Conservation (phyloP, 2,329 filamentous ascomycete genomes). For the Monosporascus sp. region DNA sequence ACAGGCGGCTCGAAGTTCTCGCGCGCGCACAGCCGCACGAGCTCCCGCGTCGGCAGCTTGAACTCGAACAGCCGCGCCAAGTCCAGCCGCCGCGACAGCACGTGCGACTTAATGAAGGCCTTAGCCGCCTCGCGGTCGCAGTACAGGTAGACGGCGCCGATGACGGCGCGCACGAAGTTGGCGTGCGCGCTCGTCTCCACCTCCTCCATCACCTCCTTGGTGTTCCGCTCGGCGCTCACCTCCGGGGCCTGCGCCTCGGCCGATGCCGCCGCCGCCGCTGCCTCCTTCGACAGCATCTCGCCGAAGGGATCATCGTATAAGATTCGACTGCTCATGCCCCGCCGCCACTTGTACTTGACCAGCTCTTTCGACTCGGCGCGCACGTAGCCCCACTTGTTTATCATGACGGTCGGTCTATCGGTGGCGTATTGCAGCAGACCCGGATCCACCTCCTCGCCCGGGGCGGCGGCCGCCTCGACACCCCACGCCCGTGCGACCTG, state of each 20-base stretch:
- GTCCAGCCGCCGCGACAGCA: slow-evolving; percentile 74
- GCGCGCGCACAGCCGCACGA: slow-evolving; percentile 74
- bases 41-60: slow-evolving; percentile 74
- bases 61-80: slow-evolving; percentile 78
- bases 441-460: slow-evolving; percentile 86
- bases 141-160: slow-evolving; percentile 83
- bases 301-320: slow-evolving; percentile 84
- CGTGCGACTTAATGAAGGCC: slow-evolving; percentile 76
- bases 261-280: neutral
- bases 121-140: slow-evolving; percentile 73
- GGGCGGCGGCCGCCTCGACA: slow-evolving; percentile 78
- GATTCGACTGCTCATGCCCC: slow-evolving; percentile 69
- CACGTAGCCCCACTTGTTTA: slow-evolving; percentile 45
- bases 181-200: slow-evolving; percentile 48
- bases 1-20: slow-evolving; percentile 87
- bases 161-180: slow-evolving; percentile 74
- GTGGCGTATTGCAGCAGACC: slow-evolving; percentile 77
- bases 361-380: slow-evolving; percentile 44
- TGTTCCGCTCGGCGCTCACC: slow-evolving; percentile 15
- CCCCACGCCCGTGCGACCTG: slow-evolving; percentile 82
- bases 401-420: slow-evolving; percentile 37
- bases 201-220: slow-evolving; percentile 18
- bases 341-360: slow-evolving; percentile 50
- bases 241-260: slow-evolving; percentile 5
- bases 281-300: slow-evolving; percentile 40